These are phyloP conservation scores for Bocquillonia castaneifolia DNA, from an alignment of 441 rosid genomes.

Conservation along the genomic window DNA sequence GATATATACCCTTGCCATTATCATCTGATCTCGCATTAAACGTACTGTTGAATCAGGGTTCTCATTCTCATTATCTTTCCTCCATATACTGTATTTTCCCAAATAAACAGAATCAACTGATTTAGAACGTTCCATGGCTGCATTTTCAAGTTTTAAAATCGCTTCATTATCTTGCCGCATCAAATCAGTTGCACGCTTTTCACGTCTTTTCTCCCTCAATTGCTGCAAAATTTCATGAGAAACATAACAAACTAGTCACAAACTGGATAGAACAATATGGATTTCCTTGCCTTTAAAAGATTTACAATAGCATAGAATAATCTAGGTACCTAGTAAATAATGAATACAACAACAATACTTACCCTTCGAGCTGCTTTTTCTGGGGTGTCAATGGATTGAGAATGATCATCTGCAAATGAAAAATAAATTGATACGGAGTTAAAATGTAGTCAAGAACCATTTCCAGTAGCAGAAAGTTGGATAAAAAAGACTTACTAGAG, in stretches of 20 bases:
- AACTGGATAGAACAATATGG: not conserved
- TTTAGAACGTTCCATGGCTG: conserved; percentile 89
- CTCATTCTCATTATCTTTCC: conserved; percentile 85
- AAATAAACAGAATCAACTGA: conserved; percentile 91
- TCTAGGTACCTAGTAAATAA: not conserved
- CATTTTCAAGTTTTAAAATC: conserved; percentile 72
- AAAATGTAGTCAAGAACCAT: conserved; percentile 25
- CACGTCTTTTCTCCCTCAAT: conserved; percentile 78
- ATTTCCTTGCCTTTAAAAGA: conserved; percentile 8
- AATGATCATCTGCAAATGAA: conserved; percentile 40
- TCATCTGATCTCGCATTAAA: conserved; percentile 86
- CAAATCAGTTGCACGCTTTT: conserved; percentile 71
- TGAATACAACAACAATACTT: conserved; percentile 20
- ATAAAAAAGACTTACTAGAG: conserved; percentile 31
- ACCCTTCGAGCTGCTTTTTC: conserved; percentile 77
- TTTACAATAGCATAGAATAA: conserved; percentile 4
- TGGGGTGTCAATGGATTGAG: conserved; percentile 52
- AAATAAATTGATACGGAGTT: conserved; percentile 16
- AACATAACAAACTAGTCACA: not conserved
- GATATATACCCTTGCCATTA: conserved; percentile 85
- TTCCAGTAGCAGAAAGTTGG: conserved; percentile 4
- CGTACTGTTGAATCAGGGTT: conserved; percentile 81
- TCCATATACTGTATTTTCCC: conserved; percentile 93
- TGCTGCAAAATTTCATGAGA: conserved; percentile 48
- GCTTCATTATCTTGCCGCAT: conserved; percentile 64